Evolutionary conservation across 2,329 filamentous ascomycete species (phyloP).

Genomic region (Trichoderma sp.): DNA sequence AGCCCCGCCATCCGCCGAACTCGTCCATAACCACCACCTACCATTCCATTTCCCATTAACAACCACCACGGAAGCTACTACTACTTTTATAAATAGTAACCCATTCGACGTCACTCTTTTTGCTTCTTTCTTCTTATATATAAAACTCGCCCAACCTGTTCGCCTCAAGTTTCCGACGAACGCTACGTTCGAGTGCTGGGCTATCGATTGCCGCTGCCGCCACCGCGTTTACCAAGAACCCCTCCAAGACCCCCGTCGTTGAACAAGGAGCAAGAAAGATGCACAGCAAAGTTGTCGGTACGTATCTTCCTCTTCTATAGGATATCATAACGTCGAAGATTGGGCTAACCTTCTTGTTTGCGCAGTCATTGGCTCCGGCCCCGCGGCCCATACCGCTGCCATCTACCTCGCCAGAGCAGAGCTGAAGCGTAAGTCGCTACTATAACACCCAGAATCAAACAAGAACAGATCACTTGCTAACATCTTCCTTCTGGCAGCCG

Average conservation of each 20-base stretch:
- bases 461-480: not conserved
- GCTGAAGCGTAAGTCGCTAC: constrained; percentile 68
- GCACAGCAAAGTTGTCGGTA: constrained; percentile 92
- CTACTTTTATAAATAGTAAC: not conserved
- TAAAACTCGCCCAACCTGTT: constrained; percentile 78
- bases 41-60: not conserved
- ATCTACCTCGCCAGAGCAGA: constrained; percentile 95
- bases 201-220: constrained; percentile 73
- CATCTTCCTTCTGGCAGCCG: constrained; percentile 55
- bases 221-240: constrained; percentile 59
- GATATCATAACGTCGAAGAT: not conserved
- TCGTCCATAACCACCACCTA: not conserved
- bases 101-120: not conserved
- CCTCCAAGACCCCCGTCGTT: constrained; percentile 33
- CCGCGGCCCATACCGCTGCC: constrained; percentile 95
- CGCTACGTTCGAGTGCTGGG: constrained; percentile 74
- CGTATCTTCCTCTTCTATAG: constrained; percentile 43
- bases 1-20: not conserved
- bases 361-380: constrained; percentile 85
- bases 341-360: not conserved
- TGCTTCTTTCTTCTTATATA: not conserved
- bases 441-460: not conserved
- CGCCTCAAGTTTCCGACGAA: constrained; percentile 77
- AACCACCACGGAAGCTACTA: not conserved
- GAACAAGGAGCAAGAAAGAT: constrained; percentile 63